Evolutionary conservation across 306 rosid genomes (phyloP).

Genomic region (Inga leiocalycina): DNA sequence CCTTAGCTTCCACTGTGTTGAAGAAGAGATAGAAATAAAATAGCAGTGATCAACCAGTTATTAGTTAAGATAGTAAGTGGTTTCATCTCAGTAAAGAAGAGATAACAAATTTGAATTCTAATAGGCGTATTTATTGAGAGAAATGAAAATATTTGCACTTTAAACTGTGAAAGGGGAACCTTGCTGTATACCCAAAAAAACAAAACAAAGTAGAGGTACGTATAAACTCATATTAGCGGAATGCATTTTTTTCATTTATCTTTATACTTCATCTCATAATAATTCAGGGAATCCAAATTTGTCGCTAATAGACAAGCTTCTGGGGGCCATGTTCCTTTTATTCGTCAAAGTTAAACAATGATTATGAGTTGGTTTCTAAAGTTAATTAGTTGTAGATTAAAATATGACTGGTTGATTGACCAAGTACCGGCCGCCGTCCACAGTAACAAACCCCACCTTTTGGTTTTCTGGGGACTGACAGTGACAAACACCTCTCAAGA

Average conservation of each 20-base stretch:
- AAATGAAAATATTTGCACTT: no score
- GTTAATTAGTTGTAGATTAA: not conserved
- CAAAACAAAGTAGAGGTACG: not conserved
- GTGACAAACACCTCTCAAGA: no score
- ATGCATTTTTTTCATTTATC: not conserved
- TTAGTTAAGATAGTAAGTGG: no score
- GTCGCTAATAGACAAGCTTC: not conserved
- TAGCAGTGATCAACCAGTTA: no score
- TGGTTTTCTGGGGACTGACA: no score
- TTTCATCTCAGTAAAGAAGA: no score
- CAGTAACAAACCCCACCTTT: not conserved
- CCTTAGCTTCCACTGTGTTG: not conserved
- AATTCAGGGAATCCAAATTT: no score
- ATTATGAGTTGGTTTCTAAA: not conserved
- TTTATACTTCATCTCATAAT: not conserved
- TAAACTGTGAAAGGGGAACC: no score
- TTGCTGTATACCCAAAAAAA: no score
- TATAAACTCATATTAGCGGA: not conserved
- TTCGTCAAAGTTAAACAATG: not conserved
- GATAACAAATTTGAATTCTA: no score
- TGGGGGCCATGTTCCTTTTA: not conserved
- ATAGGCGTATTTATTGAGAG: accelerated
- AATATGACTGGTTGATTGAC: not conserved
- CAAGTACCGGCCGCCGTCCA: not conserved
- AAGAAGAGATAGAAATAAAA: not conserved